Base-by-base conservation (phyloP, 2,329 filamentous ascomycete species). In the Conoideocrella luteorostrata region DNA sequence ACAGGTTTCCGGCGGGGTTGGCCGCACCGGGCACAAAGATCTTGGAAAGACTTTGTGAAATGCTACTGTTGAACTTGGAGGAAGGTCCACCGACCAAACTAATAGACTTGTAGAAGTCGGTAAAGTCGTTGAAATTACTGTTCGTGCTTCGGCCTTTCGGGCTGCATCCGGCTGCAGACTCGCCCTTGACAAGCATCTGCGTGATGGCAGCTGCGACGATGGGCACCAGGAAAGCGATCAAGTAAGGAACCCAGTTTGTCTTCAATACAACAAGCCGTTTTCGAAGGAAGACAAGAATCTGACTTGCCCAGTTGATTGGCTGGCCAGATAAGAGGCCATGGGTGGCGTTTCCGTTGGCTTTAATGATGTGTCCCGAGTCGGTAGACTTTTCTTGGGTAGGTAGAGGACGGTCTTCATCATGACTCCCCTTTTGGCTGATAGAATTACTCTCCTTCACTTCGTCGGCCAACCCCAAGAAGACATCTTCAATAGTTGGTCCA, bases 401-500 rank as follows among this genome's bases (percentile, higher is more conserved):
- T 47, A 57, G 43, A 60, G 61, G 2, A 48, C 50, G 7, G 35
- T 22, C 5, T 32, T 28, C 4, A 17, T 53, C 3, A 49, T 41
- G 37, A 52, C 32, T 7, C 20, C 57, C 7, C 57, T 56, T 13
- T 44, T 39, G 3, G 43, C 48, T 3, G 50, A 51, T 41, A 61
- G 58, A 10, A 57, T 53, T 38, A 61, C 63, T 50, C 84, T 72
- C 73, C 45, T 72, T 75, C 47, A 88, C 75, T 60, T 95, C 89
- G 56, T 91, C 86, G 0, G 89, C 88, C 29, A 95, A 73, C 51
- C 87, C 83, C 20, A 96, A 67, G 62, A 96, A 96, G 0, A 95
- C 89, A 52, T 95, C 89, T 60, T 96, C 91, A 32, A 96, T 89
- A 0, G 88, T 94, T 1, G 90, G 91, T 0, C 88, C 88, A 12